A percentile compares a stretch with the other conserved stretches of the same genome.
Conservation (phyloP, 176 grass and related monocot genomes). For the Calamus simplicifolius region DNA sequence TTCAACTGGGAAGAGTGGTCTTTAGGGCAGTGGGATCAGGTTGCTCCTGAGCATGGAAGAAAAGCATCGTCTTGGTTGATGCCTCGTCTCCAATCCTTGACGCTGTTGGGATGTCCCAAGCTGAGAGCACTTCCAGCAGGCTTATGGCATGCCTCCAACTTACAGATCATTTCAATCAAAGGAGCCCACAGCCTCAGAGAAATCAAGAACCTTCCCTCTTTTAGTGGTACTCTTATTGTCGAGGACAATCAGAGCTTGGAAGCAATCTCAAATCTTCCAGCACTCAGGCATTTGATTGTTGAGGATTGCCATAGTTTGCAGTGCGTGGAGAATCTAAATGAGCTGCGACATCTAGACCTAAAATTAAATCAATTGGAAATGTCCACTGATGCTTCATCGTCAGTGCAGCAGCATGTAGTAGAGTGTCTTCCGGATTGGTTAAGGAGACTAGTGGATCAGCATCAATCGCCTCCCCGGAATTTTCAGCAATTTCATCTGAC, state of each 20-base stretch:
- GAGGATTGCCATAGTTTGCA: background rate
- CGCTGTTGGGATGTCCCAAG: background rate
- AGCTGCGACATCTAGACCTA: slow-evolving; percentile 3
- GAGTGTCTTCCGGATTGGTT: background rate
- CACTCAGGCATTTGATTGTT: background rate
- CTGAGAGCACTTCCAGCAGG: slow-evolving; percentile 18
- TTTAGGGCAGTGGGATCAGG: background rate
- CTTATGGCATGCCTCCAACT: slow-evolving; percentile 1
- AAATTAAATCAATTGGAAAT: no score
- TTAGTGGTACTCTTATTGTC: background rate
- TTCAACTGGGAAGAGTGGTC: slow-evolving; percentile 32
- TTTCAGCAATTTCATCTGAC: no score
- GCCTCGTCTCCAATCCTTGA: background rate
- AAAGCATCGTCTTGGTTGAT: background rate
- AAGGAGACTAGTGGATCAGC: background rate
- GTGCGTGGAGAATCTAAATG: slow-evolving; percentile 4
- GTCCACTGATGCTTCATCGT: no score
- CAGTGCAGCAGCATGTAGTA: no score
- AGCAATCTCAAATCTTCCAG: slow-evolving; percentile 16
- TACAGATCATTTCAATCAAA: background rate
- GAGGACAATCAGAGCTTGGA: background rate
- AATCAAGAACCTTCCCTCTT: slow-evolving; percentile 16
- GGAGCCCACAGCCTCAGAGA: background rate
- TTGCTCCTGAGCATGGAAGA: background rate
- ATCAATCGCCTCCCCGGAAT: background rate